These are phyloP conservation scores for Phytopythium kandeliae DNA, from an alignment of 352 stramenopile genomes.

Conservation along the genomic window DNA sequence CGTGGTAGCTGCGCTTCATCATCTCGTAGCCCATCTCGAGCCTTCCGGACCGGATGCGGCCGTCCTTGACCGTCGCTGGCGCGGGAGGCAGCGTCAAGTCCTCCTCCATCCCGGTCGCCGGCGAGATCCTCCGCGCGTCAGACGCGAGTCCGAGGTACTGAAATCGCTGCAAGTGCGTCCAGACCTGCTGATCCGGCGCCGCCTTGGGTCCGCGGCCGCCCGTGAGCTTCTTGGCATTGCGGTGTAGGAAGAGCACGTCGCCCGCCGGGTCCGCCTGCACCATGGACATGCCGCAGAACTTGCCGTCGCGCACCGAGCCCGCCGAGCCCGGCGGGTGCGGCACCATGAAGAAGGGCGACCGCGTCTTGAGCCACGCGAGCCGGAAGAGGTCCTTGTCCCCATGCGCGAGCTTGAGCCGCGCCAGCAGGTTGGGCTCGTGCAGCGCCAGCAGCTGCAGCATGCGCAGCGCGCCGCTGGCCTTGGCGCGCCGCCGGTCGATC, in stretches of 20 bases:
- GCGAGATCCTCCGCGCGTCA: too few species aligned
- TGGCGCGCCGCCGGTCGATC: conserved; percentile 41
- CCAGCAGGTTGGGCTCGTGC: conserved; percentile 26
- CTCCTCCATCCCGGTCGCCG: too few species aligned
- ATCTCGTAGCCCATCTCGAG: conserved; percentile 19
- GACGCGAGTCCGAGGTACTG: too few species aligned
- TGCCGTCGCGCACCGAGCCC: conserved; percentile 36
- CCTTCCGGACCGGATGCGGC: too few species aligned
- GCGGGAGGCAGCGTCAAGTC: too few species aligned
- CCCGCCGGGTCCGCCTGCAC: conserved; percentile 65
- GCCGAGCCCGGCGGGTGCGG: conserved; percentile 52
- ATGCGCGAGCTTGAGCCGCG: conserved; percentile 38
- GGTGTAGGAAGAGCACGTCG: conserved; percentile 77
- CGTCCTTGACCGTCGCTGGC: too few species aligned
- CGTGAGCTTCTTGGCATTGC: conserved; percentile 74
- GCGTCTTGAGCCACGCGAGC: conserved; percentile 48
- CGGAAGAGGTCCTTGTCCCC: conserved; percentile 40
- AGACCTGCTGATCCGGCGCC: too few species aligned
- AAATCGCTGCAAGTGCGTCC: conserved; percentile 79
- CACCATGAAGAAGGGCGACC: conserved; percentile 61
- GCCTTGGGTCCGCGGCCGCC: conserved; percentile 43
- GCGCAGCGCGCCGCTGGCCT: conserved; percentile 31
- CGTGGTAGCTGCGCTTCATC: conserved; percentile 27
- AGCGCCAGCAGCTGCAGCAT: conserved; percentile 56
- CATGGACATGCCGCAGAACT: conserved; percentile 82